Conservation (phyloP, 139 green algal species). For the Volvox africanus region DNA sequence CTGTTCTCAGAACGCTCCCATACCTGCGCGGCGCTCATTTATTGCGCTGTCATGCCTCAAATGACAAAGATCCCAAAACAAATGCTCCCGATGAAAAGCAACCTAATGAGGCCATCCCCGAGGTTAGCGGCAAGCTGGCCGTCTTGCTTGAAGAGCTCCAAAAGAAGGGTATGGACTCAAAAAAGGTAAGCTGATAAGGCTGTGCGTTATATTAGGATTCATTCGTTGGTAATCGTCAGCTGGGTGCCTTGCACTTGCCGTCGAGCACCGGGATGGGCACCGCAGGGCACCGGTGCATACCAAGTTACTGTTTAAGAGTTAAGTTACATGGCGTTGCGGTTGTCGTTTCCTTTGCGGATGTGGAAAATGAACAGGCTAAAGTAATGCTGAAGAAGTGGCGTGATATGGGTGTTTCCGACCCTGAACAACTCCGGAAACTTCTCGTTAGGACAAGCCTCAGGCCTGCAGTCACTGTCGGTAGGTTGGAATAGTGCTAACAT, state of each 20-base stretch:
- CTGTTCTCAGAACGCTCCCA: not conserved
- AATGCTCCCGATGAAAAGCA: not conserved
- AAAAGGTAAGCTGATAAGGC: constrained; percentile 5
- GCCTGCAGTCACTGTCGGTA: constrained; percentile 35
- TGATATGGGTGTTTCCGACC: constrained; percentile 46
- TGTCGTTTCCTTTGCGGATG: too few relatives aligned
- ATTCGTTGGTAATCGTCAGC: too few relatives aligned
- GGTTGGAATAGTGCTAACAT: not conserved
- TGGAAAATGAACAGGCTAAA: not conserved
- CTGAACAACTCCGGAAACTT: constrained; percentile 62
- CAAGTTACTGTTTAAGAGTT: too few relatives aligned
- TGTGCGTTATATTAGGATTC: too few relatives aligned
- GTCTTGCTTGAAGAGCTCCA: constrained; percentile 16
- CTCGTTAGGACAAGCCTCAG: constrained; percentile 51
- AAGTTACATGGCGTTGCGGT: too few relatives aligned
- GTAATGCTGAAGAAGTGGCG: constrained; percentile 44
- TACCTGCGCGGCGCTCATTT: not conserved
- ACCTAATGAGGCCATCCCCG: not conserved
- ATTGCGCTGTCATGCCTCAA: not conserved
- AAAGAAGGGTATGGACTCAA: constrained; percentile 15
- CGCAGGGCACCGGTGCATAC: too few relatives aligned
- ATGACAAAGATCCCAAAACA: not conserved
- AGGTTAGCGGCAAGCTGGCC: constrained; percentile 23
- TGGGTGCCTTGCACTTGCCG: too few relatives aligned
- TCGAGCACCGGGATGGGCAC: too few relatives aligned